These are phyloP conservation scores for Stephania yunnanensis DNA, from an alignment of 164 flowering plant species.

Conservation along the genomic window DNA sequence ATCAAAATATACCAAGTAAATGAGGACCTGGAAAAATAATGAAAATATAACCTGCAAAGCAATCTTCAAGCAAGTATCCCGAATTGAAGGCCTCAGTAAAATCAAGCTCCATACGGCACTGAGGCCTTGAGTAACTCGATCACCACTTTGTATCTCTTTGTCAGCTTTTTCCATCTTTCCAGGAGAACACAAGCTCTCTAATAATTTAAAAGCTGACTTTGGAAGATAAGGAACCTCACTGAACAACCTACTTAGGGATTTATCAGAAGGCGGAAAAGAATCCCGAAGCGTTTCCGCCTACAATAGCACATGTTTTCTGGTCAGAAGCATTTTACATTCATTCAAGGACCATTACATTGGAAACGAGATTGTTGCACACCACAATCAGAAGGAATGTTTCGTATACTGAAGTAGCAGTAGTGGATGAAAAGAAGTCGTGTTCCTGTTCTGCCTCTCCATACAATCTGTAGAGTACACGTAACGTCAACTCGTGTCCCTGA, in stretches of 20 bases:
- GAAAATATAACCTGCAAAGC: conserved; percentile 63
- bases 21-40: neutral
- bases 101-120: conserved; percentile 88
- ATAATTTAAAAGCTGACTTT: conserved; percentile 52
- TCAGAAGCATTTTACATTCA: neutral
- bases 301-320: conserved; percentile 6
- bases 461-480: conserved; percentile 86
- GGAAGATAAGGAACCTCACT: conserved; percentile 88
- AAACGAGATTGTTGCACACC: conserved; percentile 38
- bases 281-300: conserved; percentile 89
- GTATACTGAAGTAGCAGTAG: conserved; percentile 78
- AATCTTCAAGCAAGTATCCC: conserved; percentile 78
- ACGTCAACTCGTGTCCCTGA: conserved; percentile 98
- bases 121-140: conserved; percentile 95
- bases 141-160: conserved; percentile 70
- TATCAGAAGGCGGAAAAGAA: conserved; percentile 93
- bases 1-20: neutral
- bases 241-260: conserved; percentile 79
- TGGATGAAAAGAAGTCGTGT: conserved; percentile 76
- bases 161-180: conserved; percentile 43
- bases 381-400: conserved; percentile 76
- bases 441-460: conserved; percentile 85
- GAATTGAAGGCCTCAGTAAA: conserved; percentile 73
- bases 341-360: neutral
- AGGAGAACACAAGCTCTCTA: conserved; percentile 83